Percentiles rank a stretch among this genome's conserved stretches.
Evolutionary conservation across 2,329 filamentous ascomycete genomes (phyloP).

Genomic region (Hypoxylon sp.): DNA sequence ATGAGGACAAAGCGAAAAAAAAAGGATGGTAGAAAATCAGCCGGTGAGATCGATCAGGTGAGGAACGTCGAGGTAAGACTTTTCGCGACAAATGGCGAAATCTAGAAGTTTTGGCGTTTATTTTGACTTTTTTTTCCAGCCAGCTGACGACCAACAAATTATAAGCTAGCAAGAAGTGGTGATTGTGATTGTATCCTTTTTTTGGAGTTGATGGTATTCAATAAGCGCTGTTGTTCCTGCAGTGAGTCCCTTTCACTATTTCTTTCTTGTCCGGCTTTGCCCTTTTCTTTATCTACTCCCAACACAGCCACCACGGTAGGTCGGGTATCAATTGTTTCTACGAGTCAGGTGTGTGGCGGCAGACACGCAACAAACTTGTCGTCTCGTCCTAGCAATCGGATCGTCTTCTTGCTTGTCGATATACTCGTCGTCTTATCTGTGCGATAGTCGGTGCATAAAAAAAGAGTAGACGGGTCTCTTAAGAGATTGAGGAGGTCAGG

Average conservation of each 20-base stretch:
- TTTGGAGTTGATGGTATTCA: slow-evolving; percentile 12
- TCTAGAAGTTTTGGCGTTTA: slow-evolving; percentile 26
- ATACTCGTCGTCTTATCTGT: slow-evolving; percentile 18
- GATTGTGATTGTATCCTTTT: slow-evolving; percentile 12
- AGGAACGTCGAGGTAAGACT: slow-evolving; percentile 43
- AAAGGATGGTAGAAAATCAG: slow-evolving; percentile 32
- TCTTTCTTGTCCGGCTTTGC: slow-evolving; percentile 27
- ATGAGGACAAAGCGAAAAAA: slow-evolving; percentile 39
- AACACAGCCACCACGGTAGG: slow-evolving; percentile 25
- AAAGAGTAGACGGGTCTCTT: slow-evolving; percentile 22
- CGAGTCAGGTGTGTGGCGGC: slow-evolving; percentile 17
- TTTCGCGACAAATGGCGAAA: slow-evolving; percentile 33
- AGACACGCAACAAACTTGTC: slow-evolving; percentile 10
- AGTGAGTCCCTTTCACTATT: slow-evolving; percentile 19
- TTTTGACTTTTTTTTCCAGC: no score
- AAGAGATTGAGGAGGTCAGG: slow-evolving; percentile 28
- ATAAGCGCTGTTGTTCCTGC: slow-evolving; percentile 9
- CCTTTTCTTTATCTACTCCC: slow-evolving; percentile 31
- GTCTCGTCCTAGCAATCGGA: slow-evolving; percentile 8
- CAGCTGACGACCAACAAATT: slow-evolving; percentile 30
- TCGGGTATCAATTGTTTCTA: slow-evolving; percentile 33
- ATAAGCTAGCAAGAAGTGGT: slow-evolving; percentile 12
- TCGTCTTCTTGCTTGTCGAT: slow-evolving; percentile 7
- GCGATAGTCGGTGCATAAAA: slow-evolving; percentile 17
- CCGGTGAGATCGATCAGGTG: slow-evolving; percentile 35